Base-by-base conservation (phyloP, 1,284 basidiomycete species). In the Melampsora americana region DNA sequence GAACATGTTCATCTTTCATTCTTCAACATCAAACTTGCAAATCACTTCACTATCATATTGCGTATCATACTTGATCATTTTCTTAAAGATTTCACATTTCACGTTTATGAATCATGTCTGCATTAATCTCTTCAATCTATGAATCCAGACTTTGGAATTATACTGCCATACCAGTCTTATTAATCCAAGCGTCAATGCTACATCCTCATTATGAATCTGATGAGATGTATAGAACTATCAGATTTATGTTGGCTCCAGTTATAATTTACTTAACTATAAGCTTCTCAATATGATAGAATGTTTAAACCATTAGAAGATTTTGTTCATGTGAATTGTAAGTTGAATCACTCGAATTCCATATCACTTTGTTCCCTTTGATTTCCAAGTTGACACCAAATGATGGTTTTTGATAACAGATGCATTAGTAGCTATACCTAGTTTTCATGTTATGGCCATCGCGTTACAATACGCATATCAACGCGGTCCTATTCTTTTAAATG, bases 161-260 rank as follows among this genome's bases (percentile, higher is more conserved):
- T 53, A 20, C 48, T 28, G 20, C 30, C 4, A 16, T 71, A 6
- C 69, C 69, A 42, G 61, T 71, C 1, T 61, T 65, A 12, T 56
- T 73, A 30, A 23, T 66, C n/a, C 71, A 73, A 53, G 71, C 59
- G 39, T 61, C 71, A 50, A 46, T 73, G 42, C 32, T 73, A 12
- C 71, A 73, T 66, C 71, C 71, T n/a, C 66, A 73, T 39, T 73
- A 53, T 53, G 71, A 65, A 39, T 35, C 61, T 39, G 35, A 66
- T 64, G 44, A 60, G 50, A 42, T 28, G 44, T 46, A 28, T 46
- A 42, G 64, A 39, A 73, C 32, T 44, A 26, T 66, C 20, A 65
- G 71, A 53, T 42, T 46, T 18, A 35, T 46, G 62, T 61, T 73
- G 6, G 62, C 64, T 11, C 71, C 71, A 32, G 9, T 73, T 9